Conservation (phyloP, 1,284 basidiomycete genomes). For the Leccinum brunneo-olivaceum region DNA sequence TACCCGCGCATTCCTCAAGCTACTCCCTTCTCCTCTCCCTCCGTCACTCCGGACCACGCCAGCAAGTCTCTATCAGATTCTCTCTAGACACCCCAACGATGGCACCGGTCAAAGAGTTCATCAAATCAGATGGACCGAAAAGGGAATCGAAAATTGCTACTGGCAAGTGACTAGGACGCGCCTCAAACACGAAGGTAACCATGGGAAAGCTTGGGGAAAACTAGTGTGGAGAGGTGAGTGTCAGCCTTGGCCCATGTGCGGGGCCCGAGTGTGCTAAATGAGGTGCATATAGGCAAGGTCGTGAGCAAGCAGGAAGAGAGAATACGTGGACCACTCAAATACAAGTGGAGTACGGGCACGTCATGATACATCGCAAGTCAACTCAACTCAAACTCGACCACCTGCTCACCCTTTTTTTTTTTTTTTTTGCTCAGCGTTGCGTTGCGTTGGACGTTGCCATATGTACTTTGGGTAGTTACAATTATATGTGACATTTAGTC, state of each 20-base stretch:
- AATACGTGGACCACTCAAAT: slow-evolving; percentile 36
- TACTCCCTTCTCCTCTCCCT: slow-evolving; percentile 47
- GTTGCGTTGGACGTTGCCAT: neutral
- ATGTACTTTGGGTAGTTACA: neutral
- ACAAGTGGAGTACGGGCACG: slow-evolving; percentile 31
- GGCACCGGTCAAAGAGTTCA: slow-evolving; percentile 62
- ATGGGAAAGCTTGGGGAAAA: slow-evolving; percentile 74
- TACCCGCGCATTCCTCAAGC: slow-evolving; percentile 42
- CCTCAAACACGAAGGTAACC: slow-evolving; percentile 63
- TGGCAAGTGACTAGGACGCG: slow-evolving; percentile 66
- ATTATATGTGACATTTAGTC: slow-evolving; percentile 8
- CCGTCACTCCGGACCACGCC: slow-evolving; percentile 50
- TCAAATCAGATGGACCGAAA: slow-evolving; percentile 66
- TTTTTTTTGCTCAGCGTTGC: neutral
- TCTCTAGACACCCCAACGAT: slow-evolving; percentile 61
- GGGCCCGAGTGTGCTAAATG: slow-evolving; percentile 10
- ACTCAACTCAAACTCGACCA: neutral
- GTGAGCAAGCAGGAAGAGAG: slow-evolving; percentile 31
- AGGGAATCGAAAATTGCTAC: slow-evolving; percentile 59
- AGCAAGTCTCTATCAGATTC: slow-evolving; percentile 62
- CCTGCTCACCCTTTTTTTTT: neutral
- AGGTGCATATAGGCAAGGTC: slow-evolving; percentile 28
- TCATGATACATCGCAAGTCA: slow-evolving; percentile 21
- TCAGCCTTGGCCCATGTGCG: neutral
- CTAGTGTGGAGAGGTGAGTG: slow-evolving; percentile 70